phyloP scores from a whole-genome alignment of 1,284 basidiomycete species.

The Serendipita sp. region DNA sequence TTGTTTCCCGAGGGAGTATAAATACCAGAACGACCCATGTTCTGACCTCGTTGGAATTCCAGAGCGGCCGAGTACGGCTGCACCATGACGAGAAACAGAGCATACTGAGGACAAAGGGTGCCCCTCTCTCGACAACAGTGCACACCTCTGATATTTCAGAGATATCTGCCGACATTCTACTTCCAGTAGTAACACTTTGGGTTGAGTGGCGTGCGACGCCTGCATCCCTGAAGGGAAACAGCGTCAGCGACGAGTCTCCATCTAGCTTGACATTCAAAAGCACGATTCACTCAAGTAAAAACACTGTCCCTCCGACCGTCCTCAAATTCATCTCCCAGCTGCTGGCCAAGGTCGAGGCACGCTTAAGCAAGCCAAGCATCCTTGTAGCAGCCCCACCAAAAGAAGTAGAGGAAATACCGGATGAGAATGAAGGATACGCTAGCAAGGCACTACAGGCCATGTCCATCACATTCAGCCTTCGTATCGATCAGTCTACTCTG shows the following conservation, averaged over 20 bases:
- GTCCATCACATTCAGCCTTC: constrained; percentile 68
- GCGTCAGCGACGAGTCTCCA: constrained; percentile 25
- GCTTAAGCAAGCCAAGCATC: constrained; percentile 29
- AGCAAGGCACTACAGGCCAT: constrained; percentile 21
- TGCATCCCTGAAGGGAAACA: constrained; percentile 25
- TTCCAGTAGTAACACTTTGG: constrained; percentile 76
- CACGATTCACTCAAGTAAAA: constrained; percentile 75
- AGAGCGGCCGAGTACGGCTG: constrained; percentile 63
- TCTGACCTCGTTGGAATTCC: constrained; percentile 62
- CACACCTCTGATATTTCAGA: neutral
- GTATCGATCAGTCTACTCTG: constrained; percentile 76
- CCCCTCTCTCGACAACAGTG: constrained; percentile 13
- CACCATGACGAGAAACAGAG: constrained; percentile 32
- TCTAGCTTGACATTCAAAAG: constrained; percentile 59
- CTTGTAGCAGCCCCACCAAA: neutral
- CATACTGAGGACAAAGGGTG: constrained; percentile 31
- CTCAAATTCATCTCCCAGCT: constrained; percentile 73
- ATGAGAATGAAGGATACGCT: neutral
- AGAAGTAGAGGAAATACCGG: constrained; percentile 8
- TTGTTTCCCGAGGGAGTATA: constrained; percentile 1
- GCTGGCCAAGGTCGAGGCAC: constrained; percentile 45
- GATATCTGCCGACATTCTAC: constrained; percentile 23
- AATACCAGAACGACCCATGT: constrained; percentile 39
- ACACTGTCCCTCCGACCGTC: constrained; percentile 65
- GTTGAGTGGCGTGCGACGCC: constrained; percentile 57